These are phyloP conservation scores for Flagelloscypha sp. DNA, from an alignment of 768 basidiomycete species.

Conservation along the genomic window DNA sequence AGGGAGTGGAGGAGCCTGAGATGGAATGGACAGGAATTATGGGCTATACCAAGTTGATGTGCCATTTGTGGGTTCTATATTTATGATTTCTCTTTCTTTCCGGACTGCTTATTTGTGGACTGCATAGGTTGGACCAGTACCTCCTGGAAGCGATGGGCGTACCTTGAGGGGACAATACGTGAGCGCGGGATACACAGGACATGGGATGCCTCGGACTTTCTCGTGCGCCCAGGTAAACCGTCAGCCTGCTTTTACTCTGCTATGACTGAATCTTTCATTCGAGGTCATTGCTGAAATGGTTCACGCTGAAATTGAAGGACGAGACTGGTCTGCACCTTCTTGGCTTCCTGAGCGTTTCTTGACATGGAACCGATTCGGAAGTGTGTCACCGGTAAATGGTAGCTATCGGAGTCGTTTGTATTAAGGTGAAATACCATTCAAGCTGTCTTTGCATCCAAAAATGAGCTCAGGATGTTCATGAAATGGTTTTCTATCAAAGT, in stretches of 20 bases:
- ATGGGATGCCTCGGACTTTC: constrained; percentile 74
- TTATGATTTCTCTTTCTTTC: neutral
- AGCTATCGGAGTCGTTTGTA: no score
- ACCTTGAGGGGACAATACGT: constrained; percentile 56
- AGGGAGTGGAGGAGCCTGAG: constrained; percentile 43
- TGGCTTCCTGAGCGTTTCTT: constrained; percentile 59
- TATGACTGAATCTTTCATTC: constrained; percentile 1
- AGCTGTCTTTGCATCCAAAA: no score
- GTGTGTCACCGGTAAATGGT: no score
- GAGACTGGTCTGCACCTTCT: constrained; percentile 41
- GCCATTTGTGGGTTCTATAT: constrained; percentile 49
- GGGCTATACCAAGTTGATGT: constrained; percentile 57
- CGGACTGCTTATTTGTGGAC: neutral
- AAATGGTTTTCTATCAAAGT: no score
- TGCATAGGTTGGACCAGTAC: constrained; percentile 54
- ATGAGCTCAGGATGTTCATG: no score
- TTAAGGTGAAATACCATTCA: no score
- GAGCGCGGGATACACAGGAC: constrained; percentile 65
- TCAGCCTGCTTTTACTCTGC: neutral
- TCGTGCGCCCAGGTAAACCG: constrained; percentile 55
- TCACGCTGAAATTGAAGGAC: constrained; percentile 32
- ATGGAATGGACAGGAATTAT: constrained; percentile 89
- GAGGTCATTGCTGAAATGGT: constrained; percentile 58
- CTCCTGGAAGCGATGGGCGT: constrained; percentile 13
- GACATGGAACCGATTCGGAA: constrained; percentile 22